Base-by-base conservation (phyloP, 768 basidiomycete species). In the Lanmaoa rubissima region DNA sequence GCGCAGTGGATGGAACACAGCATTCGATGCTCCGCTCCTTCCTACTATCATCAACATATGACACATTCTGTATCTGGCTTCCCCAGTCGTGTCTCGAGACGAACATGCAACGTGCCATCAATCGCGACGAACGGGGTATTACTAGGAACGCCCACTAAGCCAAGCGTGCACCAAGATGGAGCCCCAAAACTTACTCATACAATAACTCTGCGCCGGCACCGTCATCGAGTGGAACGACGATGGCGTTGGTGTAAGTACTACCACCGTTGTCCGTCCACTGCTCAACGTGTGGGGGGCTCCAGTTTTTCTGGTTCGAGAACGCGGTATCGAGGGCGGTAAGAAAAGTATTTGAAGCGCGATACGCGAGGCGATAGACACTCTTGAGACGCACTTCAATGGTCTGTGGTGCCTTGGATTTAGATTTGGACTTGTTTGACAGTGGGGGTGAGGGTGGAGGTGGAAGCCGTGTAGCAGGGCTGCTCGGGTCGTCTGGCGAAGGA, bases 101-200 rank as follows among this genome's bases (percentile, higher is more conserved):
- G 75, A 0, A 65, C 78, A 44, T 74, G 61, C n/a, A 83, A 68
- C 21, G 73, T 72, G 41, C 78, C 81, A 50, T 83, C 81, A 1
- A 64, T 46, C 0, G 72, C 74, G 26, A 82, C 77, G 60, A 78
- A 83, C 1, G 79, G 74, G 14, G 74, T 81, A 24, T 76, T 78
- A 2, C 79, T 80, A 40, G 43, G 5, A 17, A 50, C 3, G 6
- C 31, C 11, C 13, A 36, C n/a, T 59, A 11, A 60, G 53, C 9
- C 35, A 41, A 24, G 7, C 26, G 5, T 2, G 13, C 32, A 39
- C 12, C 28, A 26, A 42, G 19, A 14, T 3, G n/a, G 1, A 32
- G 11, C 6, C 21, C n/a, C 8, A 3, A 26, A 2, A 75, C 84
- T 68, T 53, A 86, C 84, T 77, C 75, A 51, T 82, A 82, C 49